A percentile compares a stretch with the other conserved stretches of the same genome.
Conservation (phyloP, 305 asterid species). For the Fraxinus paxiana region DNA sequence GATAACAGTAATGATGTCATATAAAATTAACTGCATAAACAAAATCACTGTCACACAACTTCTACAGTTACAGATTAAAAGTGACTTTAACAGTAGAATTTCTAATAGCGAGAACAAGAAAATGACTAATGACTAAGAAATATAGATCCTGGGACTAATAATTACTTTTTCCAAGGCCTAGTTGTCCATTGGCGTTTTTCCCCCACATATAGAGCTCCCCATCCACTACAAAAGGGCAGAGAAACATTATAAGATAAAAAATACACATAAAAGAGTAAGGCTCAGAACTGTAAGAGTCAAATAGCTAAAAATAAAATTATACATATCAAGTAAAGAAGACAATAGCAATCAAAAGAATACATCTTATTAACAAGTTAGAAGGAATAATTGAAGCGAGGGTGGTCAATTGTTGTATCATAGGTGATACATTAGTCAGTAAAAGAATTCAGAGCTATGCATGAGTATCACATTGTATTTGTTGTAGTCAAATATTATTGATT, state of each 20-base stretch:
- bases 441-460: background rate
- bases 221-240: slow-evolving; percentile 53
- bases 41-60: background rate
- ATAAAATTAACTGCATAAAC: background rate
- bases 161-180: slow-evolving; percentile 94
- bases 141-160: background rate
- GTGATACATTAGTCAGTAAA: background rate
- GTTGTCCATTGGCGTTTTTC: slow-evolving; percentile 82
- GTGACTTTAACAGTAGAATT: background rate
- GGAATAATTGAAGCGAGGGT: background rate
- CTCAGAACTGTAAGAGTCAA: slow-evolving; percentile 1
- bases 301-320: background rate
- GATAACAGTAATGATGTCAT: background rate
- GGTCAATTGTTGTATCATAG: background rate
- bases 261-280: slow-evolving; percentile 14
- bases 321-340: background rate
- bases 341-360: background rate
- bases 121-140: slow-evolving; percentile 7
- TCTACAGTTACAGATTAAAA: background rate
- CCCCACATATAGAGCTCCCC: slow-evolving; percentile 98
- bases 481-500: background rate
- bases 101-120: slow-evolving; percentile 10
- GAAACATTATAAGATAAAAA: slow-evolving; percentile 20
- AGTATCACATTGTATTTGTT: background rate
- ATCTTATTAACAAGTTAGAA: background rate